Conservation (phyloP, 148 eudicot genomes). For the Rhododendron mucronatum region DNA sequence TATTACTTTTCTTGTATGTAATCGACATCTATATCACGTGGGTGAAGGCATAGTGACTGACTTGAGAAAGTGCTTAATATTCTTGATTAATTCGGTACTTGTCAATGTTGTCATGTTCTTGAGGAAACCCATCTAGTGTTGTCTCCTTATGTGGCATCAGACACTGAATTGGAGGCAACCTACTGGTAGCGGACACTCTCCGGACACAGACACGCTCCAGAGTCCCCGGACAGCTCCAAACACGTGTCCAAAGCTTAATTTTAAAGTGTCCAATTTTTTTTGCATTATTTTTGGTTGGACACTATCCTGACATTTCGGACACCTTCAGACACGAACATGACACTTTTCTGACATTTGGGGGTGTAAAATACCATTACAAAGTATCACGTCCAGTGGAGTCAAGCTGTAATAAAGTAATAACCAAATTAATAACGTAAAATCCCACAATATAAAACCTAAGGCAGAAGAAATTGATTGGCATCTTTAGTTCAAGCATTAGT, state of each 20-base stretch:
- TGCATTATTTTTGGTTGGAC: not conserved
- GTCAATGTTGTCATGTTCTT: not conserved
- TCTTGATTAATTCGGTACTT: not conserved
- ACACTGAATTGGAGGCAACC: not conserved
- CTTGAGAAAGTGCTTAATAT: not conserved
- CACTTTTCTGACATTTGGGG: not conserved
- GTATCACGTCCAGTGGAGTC: not conserved
- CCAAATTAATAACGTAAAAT: not conserved
- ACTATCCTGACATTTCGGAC: not conserved
- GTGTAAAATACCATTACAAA: not conserved
- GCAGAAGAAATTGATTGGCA: not conserved
- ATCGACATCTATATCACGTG: not conserved
- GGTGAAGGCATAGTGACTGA: not conserved
- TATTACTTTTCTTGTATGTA: not conserved
- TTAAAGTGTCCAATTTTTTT: not conserved
- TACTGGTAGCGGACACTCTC: not conserved
- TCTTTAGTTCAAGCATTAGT: not conserved
- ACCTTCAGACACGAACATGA: not conserved
- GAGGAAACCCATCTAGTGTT: not conserved
- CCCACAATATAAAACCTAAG: not conserved
- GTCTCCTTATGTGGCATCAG: not conserved
- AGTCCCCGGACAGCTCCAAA: not conserved
- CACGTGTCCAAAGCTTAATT: not conserved
- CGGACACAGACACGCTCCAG: not conserved
- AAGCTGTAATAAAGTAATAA: no score